Evolutionary conservation across 2,329 filamentous ascomycete genomes (phyloP).

Genomic region (Exserohilum rostratum): DNA sequence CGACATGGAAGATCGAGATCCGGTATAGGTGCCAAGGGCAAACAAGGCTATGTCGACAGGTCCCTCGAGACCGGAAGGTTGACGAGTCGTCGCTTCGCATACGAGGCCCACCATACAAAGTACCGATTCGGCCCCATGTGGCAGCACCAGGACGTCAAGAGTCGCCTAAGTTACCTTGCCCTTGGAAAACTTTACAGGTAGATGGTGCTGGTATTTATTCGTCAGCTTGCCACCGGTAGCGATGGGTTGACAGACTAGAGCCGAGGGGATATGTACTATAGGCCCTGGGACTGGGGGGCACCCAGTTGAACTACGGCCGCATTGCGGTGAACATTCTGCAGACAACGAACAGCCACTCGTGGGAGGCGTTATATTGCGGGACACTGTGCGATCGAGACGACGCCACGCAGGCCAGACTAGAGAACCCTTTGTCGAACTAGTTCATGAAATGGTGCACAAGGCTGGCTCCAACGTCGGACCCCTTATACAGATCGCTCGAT

Average conservation of each 20-base stretch:
- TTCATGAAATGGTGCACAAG: neutral
- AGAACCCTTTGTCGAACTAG: neutral
- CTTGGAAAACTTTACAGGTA: neutral
- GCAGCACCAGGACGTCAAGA: no score
- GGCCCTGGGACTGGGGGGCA: no score
- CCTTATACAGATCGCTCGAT: neutral
- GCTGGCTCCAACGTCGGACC: neutral
- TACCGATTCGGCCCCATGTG: no score
- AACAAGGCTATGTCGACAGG: no score
- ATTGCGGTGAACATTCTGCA: slow-evolving; percentile 3
- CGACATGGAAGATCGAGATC: no score
- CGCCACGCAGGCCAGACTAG: neutral
- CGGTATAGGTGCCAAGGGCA: no score
- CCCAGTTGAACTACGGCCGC: slow-evolving; percentile 2
- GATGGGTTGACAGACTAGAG: neutral
- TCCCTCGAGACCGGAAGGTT: no score
- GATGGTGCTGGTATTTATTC: neutral
- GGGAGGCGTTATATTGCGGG: slow-evolving; percentile 3
- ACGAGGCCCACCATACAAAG: no score
- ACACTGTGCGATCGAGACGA: neutral
- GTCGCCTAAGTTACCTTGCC: neutral
- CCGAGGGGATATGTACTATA: neutral
- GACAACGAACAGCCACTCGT: neutral
- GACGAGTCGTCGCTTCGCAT: no score
- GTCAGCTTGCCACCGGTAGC: slow-evolving; percentile 1